phyloP scores from a whole-genome alignment of 345 rosid genomes.

The Eucalyptus pauciflora region DNA sequence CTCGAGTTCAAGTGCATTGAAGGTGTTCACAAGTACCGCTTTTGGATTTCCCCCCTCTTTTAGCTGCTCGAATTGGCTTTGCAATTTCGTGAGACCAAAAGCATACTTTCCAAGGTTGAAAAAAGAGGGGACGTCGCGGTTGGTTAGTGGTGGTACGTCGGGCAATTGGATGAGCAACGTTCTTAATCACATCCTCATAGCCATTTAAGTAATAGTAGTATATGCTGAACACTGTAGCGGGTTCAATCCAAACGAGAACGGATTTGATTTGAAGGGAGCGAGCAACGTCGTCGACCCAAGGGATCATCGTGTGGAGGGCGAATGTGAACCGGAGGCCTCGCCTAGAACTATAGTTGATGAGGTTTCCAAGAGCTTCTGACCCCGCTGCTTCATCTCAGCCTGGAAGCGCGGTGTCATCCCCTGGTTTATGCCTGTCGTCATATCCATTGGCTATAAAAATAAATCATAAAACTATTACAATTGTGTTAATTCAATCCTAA shows the following conservation, averaged over 20 bases:
- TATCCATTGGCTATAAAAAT: background rate
- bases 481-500: fast-evolving
- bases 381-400: background rate
- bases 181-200: conserved; percentile 6
- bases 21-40: conserved; percentile 3
- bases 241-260: conserved; percentile 49
- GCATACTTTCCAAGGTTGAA: conserved; percentile 1
- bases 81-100: background rate
- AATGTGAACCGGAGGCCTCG: background rate
- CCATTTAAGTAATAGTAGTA: conserved; percentile 45
- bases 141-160: conserved; percentile 22
- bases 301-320: conserved; percentile 2
- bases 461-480: fast-evolving
- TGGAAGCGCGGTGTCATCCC: background rate
- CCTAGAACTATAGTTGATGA: background rate
- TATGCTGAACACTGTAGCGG: conserved; percentile 40
- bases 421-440: conserved; percentile 22
- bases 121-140: conserved; percentile 43
- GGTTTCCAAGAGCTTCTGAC: background rate
- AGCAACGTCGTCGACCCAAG: conserved; percentile 41
- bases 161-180: conserved; percentile 7
- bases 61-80: background rate
- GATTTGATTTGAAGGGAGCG: conserved; percentile 20
- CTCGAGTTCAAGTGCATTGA: background rate
- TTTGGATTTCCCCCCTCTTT: background rate